Evolutionary conservation across 139 green algal species (phyloP).

Genomic region (Coelastrella sp.): DNA sequence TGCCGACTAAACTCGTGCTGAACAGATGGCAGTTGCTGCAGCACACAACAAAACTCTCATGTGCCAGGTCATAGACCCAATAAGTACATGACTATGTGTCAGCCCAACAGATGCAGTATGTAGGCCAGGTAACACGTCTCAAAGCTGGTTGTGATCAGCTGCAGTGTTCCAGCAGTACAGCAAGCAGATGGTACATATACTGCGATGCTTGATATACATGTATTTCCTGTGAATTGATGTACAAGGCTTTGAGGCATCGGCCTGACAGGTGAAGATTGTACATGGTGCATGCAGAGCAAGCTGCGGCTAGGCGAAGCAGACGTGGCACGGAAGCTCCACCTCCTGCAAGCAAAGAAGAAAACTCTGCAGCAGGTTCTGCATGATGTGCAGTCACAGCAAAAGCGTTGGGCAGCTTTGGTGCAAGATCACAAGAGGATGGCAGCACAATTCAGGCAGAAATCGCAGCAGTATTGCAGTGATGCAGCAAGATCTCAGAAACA

Average conservation of each 20-base stretch:
- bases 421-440: not conserved
- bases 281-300: not conserved
- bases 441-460: conserved; percentile 7
- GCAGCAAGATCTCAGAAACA: not conserved
- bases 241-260: not conserved
- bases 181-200: no score
- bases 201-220: no score
- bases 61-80: no score
- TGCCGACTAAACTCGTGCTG: no score
- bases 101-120: no score
- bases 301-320: not conserved
- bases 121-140: no score
- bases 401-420: not conserved
- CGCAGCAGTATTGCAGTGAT: conserved; percentile 2
- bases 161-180: no score
- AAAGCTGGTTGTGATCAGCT: no score
- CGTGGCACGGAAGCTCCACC: not conserved
- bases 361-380: conserved; percentile 5
- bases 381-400: conserved; percentile 9
- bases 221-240: not conserved
- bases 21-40: no score
- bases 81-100: no score
- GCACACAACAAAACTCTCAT: no score
- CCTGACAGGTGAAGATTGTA: not conserved
- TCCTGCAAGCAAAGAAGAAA: not conserved